Evolutionary conservation across 2,329 filamentous ascomycete genomes (phyloP).

Genomic region (Dactylellina leptospora): DNA sequence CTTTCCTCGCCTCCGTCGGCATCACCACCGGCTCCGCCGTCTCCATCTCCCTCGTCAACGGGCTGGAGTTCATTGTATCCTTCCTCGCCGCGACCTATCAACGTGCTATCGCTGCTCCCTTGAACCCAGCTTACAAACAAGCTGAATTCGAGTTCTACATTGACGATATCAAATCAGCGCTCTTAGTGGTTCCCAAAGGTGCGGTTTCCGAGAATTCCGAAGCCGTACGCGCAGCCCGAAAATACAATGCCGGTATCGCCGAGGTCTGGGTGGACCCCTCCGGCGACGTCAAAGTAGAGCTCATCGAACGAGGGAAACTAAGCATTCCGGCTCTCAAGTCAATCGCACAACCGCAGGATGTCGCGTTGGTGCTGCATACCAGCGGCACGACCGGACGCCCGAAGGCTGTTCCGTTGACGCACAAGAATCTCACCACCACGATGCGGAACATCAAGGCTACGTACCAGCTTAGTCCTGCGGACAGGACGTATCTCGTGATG

Average conservation of each 20-base stretch:
- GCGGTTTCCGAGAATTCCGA: slow-evolving; percentile 73
- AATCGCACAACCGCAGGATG: slow-evolving; percentile 75
- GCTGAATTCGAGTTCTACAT: slow-evolving; percentile 93
- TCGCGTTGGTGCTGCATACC: slow-evolving; percentile 83
- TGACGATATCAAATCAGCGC: slow-evolving; percentile 80
- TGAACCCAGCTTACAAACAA: slow-evolving; percentile 89
- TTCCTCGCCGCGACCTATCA: slow-evolving; percentile 89
- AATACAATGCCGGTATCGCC: slow-evolving; percentile 83
- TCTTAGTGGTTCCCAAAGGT: slow-evolving; percentile 78
- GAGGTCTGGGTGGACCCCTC: slow-evolving; percentile 77
- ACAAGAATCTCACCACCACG: slow-evolving; percentile 80
- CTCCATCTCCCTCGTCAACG: slow-evolving; percentile 84
- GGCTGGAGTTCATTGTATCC: slow-evolving; percentile 85
- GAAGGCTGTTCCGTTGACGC: slow-evolving; percentile 84
- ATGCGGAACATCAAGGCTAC: slow-evolving; percentile 86
- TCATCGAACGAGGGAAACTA: slow-evolving; percentile 78
- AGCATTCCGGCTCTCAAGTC: slow-evolving; percentile 63
- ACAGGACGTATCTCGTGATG: slow-evolving; percentile 88
- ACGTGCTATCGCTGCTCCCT: slow-evolving; percentile 81
- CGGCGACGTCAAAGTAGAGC: slow-evolving; percentile 75
- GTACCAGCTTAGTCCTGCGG: slow-evolving; percentile 74
- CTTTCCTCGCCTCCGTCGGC: slow-evolving; percentile 78
- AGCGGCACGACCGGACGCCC: slow-evolving; percentile 85
- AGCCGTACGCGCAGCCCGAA: slow-evolving; percentile 78
- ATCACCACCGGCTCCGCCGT: slow-evolving; percentile 75